A percentile compares a stretch with the other conserved stretches of the same genome.
Evolutionary conservation across 2,329 filamentous ascomycete species (phyloP).

Genomic region (Hypocrella siamensis): DNA sequence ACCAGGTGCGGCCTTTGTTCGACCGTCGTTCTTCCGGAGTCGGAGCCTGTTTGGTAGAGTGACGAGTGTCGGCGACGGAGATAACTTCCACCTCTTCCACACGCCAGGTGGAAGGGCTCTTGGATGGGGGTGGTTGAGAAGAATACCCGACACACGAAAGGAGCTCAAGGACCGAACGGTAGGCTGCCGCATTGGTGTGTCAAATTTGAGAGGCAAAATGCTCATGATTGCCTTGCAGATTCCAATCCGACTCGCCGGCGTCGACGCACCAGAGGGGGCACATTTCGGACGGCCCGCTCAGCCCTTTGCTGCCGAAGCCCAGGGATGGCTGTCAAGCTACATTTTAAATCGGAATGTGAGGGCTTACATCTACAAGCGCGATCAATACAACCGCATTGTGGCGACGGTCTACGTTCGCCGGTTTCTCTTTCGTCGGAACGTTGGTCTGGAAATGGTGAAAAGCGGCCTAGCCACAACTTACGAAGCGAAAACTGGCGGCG

Average conservation of each 20-base stretch:
- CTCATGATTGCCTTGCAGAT: slow-evolving; percentile 36
- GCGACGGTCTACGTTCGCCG: slow-evolving; percentile 66
- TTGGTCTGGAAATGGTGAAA: slow-evolving; percentile 81
- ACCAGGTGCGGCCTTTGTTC: slow-evolving; percentile 60
- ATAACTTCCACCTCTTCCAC: slow-evolving; percentile 89
- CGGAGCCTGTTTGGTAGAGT: slow-evolving; percentile 72
- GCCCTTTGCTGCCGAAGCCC: slow-evolving; percentile 66
- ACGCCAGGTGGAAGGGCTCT: slow-evolving; percentile 77
- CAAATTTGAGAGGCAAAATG: too few relatives aligned
- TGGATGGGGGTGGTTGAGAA: slow-evolving; percentile 88
- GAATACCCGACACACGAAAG: slow-evolving; percentile 51
- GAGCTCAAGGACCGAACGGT: slow-evolving; percentile 67
- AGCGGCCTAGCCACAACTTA: slow-evolving; percentile 79
- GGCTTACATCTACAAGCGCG: slow-evolving; percentile 66
- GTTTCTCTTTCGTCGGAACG: slow-evolving; percentile 56
- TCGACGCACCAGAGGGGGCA: slow-evolving; percentile 84
- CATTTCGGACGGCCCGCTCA: slow-evolving; percentile 87
- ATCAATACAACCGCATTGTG: slow-evolving; percentile 87
- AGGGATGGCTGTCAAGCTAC: slow-evolving; percentile 63
- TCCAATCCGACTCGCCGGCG: slow-evolving; percentile 72
- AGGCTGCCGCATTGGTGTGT: slow-evolving; percentile 6
- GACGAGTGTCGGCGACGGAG: slow-evolving; percentile 89
- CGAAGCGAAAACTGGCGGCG: slow-evolving; percentile 77
- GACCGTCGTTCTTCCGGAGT: slow-evolving; percentile 56
- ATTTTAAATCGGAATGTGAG: slow-evolving; percentile 60